Evolutionary conservation across 1,284 basidiomycete genomes (phyloP).

Genomic region (Fomitiporia mediterranea): DNA sequence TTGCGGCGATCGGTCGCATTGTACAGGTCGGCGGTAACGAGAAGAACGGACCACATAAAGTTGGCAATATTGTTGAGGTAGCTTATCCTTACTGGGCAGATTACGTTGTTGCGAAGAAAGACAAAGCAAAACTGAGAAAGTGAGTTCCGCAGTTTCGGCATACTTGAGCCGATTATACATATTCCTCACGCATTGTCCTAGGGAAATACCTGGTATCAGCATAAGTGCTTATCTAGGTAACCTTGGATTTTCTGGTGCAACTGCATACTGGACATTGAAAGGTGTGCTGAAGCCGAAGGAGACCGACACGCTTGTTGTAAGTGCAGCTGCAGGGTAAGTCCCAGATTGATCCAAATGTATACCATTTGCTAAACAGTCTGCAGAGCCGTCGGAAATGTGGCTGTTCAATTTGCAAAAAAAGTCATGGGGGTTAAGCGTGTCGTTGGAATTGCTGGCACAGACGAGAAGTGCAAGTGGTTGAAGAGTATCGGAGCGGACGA

Average conservation of each 20-base stretch:
- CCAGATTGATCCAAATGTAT: background rate
- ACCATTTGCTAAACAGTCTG: background rate
- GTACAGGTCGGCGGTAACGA: conserved; percentile 23
- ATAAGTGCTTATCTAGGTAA: conserved; percentile 25
- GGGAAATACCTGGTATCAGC: conserved; percentile 15
- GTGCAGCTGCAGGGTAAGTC: conserved; percentile 32
- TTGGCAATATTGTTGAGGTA: conserved; percentile 25
- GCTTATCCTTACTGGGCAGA: conserved; percentile 26
- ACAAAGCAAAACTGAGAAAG: background rate
- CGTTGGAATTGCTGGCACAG: conserved; percentile 42
- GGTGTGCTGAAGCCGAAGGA: conserved; percentile 31
- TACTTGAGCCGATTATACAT: background rate
- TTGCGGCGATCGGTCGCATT: conserved; percentile 24
- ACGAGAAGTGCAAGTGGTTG: conserved; percentile 42
- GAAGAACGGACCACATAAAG: conserved; percentile 14
- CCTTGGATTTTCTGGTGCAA: conserved; percentile 28
- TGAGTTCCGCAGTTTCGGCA: background rate
- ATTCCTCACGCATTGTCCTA: background rate
- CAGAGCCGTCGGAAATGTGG: conserved; percentile 29
- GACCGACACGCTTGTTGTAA: conserved; percentile 33
- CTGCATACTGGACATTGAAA: conserved; percentile 32
- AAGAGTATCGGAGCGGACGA: conserved; percentile 40
- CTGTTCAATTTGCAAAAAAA: conserved; percentile 33
- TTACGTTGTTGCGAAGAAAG: conserved; percentile 26
- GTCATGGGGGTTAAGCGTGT: conserved; percentile 38